A percentile compares a stretch with the other conserved stretches of the same genome.
These are phyloP conservation scores for Ustilago esculenta DNA, from an alignment of 1,284 basidiomycete species.

Conservation along the genomic window DNA sequence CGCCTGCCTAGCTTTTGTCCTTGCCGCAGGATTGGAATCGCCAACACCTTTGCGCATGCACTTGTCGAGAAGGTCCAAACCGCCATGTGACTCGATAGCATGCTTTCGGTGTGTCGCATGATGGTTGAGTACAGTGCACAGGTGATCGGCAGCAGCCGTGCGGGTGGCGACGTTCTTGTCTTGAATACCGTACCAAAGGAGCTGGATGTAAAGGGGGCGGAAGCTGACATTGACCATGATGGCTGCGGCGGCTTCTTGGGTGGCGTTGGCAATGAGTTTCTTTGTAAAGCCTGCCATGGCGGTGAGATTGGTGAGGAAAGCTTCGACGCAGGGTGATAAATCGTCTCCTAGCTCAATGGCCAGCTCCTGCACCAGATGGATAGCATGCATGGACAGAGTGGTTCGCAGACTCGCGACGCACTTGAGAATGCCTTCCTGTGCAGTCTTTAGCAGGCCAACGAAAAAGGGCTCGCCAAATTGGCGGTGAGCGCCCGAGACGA, in stretches of 20 bases:
- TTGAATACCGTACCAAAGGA: conserved; percentile 78
- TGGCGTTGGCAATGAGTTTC: conserved; percentile 86
- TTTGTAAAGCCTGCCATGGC: conserved; percentile 95
- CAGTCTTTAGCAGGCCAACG: conserved; percentile 77
- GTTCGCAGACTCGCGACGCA: conserved; percentile 90
- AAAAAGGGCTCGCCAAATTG: conserved; percentile 79
- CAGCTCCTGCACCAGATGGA: conserved; percentile 81
- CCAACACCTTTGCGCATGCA: conserved; percentile 76
- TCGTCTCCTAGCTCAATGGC: conserved; percentile 69
- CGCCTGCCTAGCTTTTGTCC: conserved; percentile 76
- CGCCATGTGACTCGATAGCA: conserved; percentile 69
- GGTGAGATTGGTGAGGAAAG: conserved; percentile 78
- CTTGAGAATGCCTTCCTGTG: conserved; percentile 85
- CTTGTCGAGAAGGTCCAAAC: conserved; percentile 72
- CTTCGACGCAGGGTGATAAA: conserved; percentile 72
- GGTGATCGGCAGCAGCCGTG: conserved; percentile 71
- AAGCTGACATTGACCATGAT: conserved; percentile 79
- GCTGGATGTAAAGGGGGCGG: conserved; percentile 76
- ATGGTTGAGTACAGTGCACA: conserved; percentile 62
- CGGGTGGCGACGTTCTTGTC: conserved; percentile 87
- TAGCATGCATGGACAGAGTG: conserved; percentile 84
- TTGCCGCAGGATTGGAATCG: conserved; percentile 83
- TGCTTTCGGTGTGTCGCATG: conserved; percentile 60
- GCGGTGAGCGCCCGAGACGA: conserved; percentile 81
- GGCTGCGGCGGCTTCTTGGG: conserved; percentile 77